A percentile compares a stretch with the other conserved stretches of the same genome.
Evolutionary conservation across 208 protist species (phyloP).

Genomic region (Entamoeba dispar): DNA sequence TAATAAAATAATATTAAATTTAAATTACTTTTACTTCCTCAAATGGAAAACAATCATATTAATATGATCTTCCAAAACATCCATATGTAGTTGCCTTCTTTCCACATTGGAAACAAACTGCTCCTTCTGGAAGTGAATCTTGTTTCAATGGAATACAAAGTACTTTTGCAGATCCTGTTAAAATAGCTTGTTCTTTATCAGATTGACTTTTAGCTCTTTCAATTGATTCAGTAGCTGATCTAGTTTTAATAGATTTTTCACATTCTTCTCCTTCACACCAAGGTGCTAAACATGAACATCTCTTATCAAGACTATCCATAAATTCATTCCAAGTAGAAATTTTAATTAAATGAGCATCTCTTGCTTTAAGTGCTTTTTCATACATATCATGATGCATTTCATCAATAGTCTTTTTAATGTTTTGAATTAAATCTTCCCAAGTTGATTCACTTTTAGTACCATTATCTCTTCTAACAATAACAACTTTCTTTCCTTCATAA

Average conservation of each 20-base stretch:
- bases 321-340: background rate
- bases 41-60: background rate
- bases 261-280: background rate
- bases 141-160: background rate
- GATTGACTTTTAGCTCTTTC: background rate
- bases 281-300: background rate
- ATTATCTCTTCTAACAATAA: slow-evolving; percentile 17
- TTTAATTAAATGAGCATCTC: background rate
- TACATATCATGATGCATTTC: background rate
- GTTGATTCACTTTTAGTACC: slow-evolving; percentile 17
- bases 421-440: background rate
- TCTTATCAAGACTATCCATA: background rate
- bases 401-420: background rate
- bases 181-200: background rate
- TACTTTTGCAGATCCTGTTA: background rate
- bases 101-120: background rate
- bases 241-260: background rate
- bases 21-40: no score
- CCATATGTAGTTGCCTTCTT: background rate
- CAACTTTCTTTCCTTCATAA: slow-evolving; percentile 11
- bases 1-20: no score
- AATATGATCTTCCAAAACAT: background rate
- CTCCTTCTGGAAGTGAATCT: background rate
- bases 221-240: background rate
- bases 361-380: background rate